Conservation (phyloP, 2,329 filamentous ascomycete genomes). For the Penicillium sp. region DNA sequence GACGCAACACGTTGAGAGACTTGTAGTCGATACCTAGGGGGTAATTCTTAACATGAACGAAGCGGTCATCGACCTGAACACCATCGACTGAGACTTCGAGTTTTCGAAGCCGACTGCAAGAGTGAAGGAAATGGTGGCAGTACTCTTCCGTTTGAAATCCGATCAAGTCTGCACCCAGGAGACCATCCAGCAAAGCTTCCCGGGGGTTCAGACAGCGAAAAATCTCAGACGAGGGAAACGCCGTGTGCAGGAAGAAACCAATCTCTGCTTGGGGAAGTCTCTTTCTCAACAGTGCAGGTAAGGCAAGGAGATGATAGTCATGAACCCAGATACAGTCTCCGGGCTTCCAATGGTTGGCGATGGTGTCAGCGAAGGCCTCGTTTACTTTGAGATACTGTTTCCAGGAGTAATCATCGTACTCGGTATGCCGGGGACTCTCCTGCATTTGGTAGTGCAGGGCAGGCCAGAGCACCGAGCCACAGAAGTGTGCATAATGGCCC, state of each 20-base stretch:
- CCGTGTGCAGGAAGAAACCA: slow-evolving; percentile 89
- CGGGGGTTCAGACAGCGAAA: slow-evolving; percentile 84
- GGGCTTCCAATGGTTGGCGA: slow-evolving; percentile 82
- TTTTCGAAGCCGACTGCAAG: slow-evolving; percentile 78
- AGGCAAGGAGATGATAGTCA: slow-evolving; percentile 86
- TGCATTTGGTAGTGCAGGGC: slow-evolving; percentile 97
- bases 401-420: slow-evolving; percentile 95
- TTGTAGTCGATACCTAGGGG: slow-evolving; percentile 84
- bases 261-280: slow-evolving; percentile 82
- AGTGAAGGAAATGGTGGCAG: slow-evolving; percentile 86
- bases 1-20: slow-evolving; percentile 63
- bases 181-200: slow-evolving; percentile 78
- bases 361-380: slow-evolving; percentile 82
- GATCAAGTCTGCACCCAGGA: slow-evolving; percentile 85
- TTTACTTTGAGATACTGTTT: slow-evolving; percentile 88
- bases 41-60: slow-evolving; percentile 74
- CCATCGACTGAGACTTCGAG: slow-evolving; percentile 82
- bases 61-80: slow-evolving; percentile 79
- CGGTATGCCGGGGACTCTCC: slow-evolving; percentile 93
- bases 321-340: slow-evolving; percentile 92
- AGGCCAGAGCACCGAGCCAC: slow-evolving; percentile 93
- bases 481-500: slow-evolving; percentile 90
- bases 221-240: slow-evolving; percentile 92
- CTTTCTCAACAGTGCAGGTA: slow-evolving; percentile 79
- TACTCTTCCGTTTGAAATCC: slow-evolving; percentile 94